phyloP scores from a whole-genome alignment of 2,329 filamentous ascomycete species.

The Colletotrichum godetiae region DNA sequence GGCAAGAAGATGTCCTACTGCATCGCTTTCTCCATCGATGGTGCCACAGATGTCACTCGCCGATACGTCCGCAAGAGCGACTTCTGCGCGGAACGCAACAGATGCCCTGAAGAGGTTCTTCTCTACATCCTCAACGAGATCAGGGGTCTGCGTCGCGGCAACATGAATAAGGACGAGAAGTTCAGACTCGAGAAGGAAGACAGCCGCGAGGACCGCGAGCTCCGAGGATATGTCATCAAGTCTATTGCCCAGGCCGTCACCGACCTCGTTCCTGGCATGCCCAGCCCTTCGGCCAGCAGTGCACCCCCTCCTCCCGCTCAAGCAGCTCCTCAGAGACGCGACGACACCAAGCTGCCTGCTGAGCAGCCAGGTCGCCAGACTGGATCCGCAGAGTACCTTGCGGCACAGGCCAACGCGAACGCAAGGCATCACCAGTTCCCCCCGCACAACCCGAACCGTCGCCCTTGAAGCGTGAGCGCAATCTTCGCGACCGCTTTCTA shows the following conservation, averaged over 20 bases:
- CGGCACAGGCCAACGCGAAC: constrained; percentile 57
- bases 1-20: constrained; percentile 97
- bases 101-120: constrained; percentile 89
- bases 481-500: background rate
- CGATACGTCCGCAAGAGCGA: constrained; percentile 78
- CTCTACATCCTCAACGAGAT: constrained; percentile 95
- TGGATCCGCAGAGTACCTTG: constrained; percentile 62
- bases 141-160: constrained; percentile 82
- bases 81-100: constrained; percentile 78
- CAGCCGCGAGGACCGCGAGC: constrained; percentile 78
- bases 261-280: constrained; percentile 68
- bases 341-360: constrained; percentile 70
- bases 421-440: constrained; percentile 51
- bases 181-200: constrained; percentile 87
- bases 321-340: constrained; percentile 45
- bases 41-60: constrained; percentile 73
- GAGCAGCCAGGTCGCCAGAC: constrained; percentile 67
- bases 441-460: constrained; percentile 58
- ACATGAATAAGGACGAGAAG: constrained; percentile 87
- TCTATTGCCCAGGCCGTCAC: constrained; percentile 80
- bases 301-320: constrained; percentile 35
- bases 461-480: constrained; percentile 43
- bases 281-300: constrained; percentile 41
- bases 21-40: constrained; percentile 95
- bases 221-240: constrained; percentile 78